A percentile compares a stretch with the other conserved stretches of the same genome.
Conservation (phyloP, 805 yeast species). For the Pichia phayaonensis region DNA sequence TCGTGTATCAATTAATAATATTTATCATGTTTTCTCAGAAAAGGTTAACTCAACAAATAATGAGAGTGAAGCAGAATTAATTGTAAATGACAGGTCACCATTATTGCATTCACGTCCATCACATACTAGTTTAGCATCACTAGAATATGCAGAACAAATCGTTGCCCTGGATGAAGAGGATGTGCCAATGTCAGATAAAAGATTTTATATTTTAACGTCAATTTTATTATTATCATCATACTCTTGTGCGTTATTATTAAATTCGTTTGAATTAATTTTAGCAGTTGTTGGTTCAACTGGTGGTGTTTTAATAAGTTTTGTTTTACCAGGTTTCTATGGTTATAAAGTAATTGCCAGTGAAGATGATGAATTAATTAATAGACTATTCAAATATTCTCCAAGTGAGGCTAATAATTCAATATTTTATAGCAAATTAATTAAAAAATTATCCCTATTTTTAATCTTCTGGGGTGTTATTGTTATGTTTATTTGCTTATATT, state of each 20-base stretch:
- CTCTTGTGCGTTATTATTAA: conserved; percentile 47
- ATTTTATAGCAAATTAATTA: conserved; percentile 17
- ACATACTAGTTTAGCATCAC: neutral
- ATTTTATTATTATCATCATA: conserved; percentile 42
- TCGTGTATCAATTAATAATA: conserved; percentile 64
- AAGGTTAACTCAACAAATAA: neutral
- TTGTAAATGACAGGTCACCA: conserved; percentile 8
- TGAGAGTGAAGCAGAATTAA: neutral
- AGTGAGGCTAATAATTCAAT: conserved; percentile 17
- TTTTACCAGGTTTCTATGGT: conserved; percentile 73
- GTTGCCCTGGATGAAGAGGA: conserved; percentile 21
- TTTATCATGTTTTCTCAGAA: conserved; percentile 24
- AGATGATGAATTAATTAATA: conserved; percentile 12
- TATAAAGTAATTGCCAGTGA: conserved; percentile 41
- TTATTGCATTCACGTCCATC: conserved; percentile 1
- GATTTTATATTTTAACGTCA: conserved; percentile 44
- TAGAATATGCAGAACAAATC: neutral
- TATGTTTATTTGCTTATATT: conserved; percentile 48
- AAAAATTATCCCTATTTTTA: conserved; percentile 30
- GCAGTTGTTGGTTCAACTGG: conserved; percentile 81
- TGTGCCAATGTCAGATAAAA: conserved; percentile 40
- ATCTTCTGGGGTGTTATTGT: conserved; percentile 46
- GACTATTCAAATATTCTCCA: conserved; percentile 17
- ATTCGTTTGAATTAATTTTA: conserved; percentile 60
- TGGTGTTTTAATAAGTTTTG: conserved; percentile 70